Evolutionary conservation across 495 filamentous ascomycete species (phyloP), one percentile per base, ranked within the genome.

Genomic region (Penicillium cosmopolitanum): DNA sequence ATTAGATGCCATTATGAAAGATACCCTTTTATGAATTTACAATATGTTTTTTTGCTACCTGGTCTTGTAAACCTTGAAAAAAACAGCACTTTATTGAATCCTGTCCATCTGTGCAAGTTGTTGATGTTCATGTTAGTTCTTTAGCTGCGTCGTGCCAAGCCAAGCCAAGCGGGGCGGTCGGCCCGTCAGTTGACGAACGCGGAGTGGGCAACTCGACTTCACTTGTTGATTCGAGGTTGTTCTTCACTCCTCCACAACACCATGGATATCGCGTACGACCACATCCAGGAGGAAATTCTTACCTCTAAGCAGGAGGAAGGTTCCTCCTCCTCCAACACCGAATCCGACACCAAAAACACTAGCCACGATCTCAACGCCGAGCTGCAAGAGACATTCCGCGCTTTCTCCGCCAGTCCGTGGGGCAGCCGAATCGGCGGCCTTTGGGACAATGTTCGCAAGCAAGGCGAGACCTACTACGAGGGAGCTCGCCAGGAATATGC

Each of bases 231-330:
- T 62, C 58, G 36, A 34, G 50, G 25, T 31, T 31, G 55, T 11
- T 57, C 60, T 61, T 42, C 43, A 35, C 34, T 58, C 50, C 56
- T 55, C 47, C 50, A 51, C 46, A 40, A 56, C 57, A 56, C 52
- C 65, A 98, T 98, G 95, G 95, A 98, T 83, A 75, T 96, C 66
- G 93, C 95, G 40, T 98, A 98, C 82, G 95, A 98, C 69, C 93
- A 96, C 73, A 96, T 98, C 65, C 89, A 92, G 68, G 92, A 96
- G 77, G 89, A 93, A 70, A 81, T 84, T 54, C 79, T 91, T 61
- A 80, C 83, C 21, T 85, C 90, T 43, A 82, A 89, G 47, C 72
- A 84, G 63, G 77, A 84, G 44, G 67, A 69, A 35, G 34, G 54
- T 69, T 40, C 65, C 3, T 57, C 73, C 31, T 43, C 43, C 46